Evolutionary conservation across 23 red algal species (phyloP).

Genomic region (Gracilaria caudata): DNA sequence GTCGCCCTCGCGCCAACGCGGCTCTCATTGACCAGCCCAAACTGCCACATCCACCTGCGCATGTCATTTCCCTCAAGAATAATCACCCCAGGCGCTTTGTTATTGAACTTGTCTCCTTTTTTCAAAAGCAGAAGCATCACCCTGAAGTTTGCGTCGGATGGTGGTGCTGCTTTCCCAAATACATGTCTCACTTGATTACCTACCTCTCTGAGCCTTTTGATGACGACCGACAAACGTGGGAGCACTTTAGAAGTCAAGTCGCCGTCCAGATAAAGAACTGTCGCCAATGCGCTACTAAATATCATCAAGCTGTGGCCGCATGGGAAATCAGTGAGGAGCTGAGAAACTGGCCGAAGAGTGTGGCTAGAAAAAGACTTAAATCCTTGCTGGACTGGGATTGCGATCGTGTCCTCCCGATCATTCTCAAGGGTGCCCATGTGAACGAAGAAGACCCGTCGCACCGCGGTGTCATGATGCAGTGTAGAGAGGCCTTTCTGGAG

Average conservation of each 20-base stretch:
- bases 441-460: neutral
- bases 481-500: constrained; percentile 52
- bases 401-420: constrained; percentile 18
- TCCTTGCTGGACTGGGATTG: constrained; percentile 55
- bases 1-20: neutral
- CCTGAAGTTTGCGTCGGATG: constrained; percentile 39
- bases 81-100: neutral
- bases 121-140: constrained; percentile 20
- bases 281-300: constrained; percentile 31
- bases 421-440: neutral
- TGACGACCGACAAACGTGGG: constrained; percentile 4
- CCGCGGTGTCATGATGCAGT: neutral
- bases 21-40: neutral
- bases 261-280: constrained; percentile 43
- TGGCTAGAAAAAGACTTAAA: constrained; percentile 3
- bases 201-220: constrained; percentile 33
- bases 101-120: constrained; percentile 1
- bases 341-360: neutral
- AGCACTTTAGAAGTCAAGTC: constrained; percentile 13
- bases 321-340: constrained; percentile 31
- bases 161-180: constrained; percentile 41
- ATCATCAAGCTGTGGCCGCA: constrained; percentile 31
- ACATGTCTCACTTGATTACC: constrained; percentile 43
- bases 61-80: constrained; percentile 1
- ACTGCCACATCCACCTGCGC: neutral